These are phyloP conservation scores for Euphorbia pulcherrima DNA, from an alignment of 345 rosid species.

Conservation along the genomic window DNA sequence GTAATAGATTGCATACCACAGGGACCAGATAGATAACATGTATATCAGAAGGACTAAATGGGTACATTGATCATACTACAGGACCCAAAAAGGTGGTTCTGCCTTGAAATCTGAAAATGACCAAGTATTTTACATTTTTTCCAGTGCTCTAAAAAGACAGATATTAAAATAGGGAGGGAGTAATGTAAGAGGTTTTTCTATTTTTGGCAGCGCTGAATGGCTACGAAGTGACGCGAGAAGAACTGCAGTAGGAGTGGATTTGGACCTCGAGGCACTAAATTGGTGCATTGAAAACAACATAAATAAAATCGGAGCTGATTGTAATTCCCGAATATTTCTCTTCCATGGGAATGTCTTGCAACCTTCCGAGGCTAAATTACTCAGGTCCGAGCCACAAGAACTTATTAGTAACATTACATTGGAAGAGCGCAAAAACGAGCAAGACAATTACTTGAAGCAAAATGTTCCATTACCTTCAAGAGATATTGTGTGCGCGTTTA, in stretches of 20 bases:
- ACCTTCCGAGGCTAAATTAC: slow-evolving; percentile 60
- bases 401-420: slow-evolving; percentile 37
- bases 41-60: no score
- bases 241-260: slow-evolving; percentile 85
- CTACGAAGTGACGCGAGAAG: slow-evolving; percentile 67
- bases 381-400: slow-evolving; percentile 47
- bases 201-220: slow-evolving; percentile 70
- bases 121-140: no score
- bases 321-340: slow-evolving; percentile 68
- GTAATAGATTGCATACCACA: no score
- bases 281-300: slow-evolving; percentile 83
- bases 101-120: no score
- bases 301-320: slow-evolving; percentile 57
- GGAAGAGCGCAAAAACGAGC: slow-evolving; percentile 30
- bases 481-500: slow-evolving; percentile 88
- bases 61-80: no score
- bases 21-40: no score
- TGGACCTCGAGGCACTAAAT: slow-evolving; percentile 73
- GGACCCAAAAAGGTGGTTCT: no score
- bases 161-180: no score
- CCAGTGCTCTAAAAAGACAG: no score
- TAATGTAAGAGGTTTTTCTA: slow-evolving; percentile 6
- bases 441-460: slow-evolving; percentile 26
- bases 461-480: slow-evolving; percentile 45
- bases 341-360: slow-evolving; percentile 79